Percentiles rank a stretch among this genome's conserved stretches.
Conservation (phyloP, 179 eudicot species). For the Carnegiea gigantea region DNA sequence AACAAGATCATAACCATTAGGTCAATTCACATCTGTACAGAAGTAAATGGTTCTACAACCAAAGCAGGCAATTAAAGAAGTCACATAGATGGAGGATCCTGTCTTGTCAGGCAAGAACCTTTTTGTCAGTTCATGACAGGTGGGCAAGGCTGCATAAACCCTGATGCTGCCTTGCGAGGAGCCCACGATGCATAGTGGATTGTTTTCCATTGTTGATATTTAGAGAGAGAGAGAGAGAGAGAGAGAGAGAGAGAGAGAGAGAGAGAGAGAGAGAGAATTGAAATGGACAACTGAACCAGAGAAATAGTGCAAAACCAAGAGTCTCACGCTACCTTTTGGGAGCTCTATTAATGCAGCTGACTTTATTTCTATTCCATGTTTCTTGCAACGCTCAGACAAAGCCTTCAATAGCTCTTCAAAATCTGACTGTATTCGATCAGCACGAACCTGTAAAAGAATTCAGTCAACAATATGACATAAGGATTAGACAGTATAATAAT, state of each 20-base stretch:
- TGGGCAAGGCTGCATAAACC: not conserved
- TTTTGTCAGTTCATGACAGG: not conserved
- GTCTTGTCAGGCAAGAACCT: not conserved
- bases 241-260: too few species aligned
- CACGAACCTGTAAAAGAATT: conserved; percentile 65
- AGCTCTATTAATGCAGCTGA: conserved; percentile 84
- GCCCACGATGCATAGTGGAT: not conserved
- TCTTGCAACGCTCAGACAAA: conserved; percentile 85
- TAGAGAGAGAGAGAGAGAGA: not conserved
- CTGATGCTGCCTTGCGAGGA: not conserved
- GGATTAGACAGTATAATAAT: not conserved
- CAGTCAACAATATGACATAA: conserved; percentile 7
- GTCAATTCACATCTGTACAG: conserved; percentile 14
- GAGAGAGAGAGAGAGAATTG: too few species aligned
- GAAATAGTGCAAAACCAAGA: conserved; percentile 2
- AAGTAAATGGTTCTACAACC: not conserved
- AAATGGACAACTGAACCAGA: conserved; percentile 10
- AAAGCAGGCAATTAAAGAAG: not conserved
- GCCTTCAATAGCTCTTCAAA: conserved; percentile 93
- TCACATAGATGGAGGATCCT: not conserved
- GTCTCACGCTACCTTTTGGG: conserved; percentile 56
- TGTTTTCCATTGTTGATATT: not conserved
- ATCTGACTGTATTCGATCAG: conserved; percentile 93
- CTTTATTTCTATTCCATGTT: conserved; percentile 72
- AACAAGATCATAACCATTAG: conserved; percentile 17